A percentile compares a stretch with the other conserved stretches of the same genome.
phyloP scores from a whole-genome alignment of 176 grass and related monocot species.

The Urochloa ruziziensis region DNA sequence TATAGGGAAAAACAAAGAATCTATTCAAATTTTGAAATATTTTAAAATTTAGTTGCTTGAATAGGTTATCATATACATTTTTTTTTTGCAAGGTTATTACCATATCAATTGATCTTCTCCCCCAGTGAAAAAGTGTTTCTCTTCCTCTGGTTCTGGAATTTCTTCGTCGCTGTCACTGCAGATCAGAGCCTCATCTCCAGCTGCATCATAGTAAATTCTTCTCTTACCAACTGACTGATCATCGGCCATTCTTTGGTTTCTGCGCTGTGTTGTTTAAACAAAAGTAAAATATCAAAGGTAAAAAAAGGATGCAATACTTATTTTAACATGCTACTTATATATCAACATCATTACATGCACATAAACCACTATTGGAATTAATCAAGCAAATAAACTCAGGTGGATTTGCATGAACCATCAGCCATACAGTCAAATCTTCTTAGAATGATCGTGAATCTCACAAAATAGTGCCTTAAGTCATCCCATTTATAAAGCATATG shows the following conservation, averaged over 20 bases:
- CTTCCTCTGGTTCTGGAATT: constrained; percentile 75
- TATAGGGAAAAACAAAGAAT: neutral
- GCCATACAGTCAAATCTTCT: neutral
- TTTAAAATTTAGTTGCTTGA: neutral
- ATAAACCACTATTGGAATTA: neutral
- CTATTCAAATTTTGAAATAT: neutral
- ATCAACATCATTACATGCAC: neutral
- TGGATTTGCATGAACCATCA: neutral
- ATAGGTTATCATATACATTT: constrained; percentile 52
- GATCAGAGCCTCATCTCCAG: constrained; percentile 80
- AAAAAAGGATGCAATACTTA: constrained; percentile 27
- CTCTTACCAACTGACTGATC: constrained; percentile 98
- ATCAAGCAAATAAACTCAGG: constrained; percentile 13
- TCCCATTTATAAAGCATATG: neutral
- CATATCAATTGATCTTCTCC: constrained; percentile 91
- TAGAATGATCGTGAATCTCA: neutral
- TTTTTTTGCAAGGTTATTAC: constrained; percentile 38
- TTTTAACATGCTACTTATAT: neutral
- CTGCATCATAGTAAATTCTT: constrained; percentile 94
- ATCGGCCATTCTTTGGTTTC: constrained; percentile 98
- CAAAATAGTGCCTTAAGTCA: neutral
- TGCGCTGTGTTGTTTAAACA: constrained; percentile 50
- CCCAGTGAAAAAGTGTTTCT: constrained; percentile 84
- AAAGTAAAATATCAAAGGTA: constrained; percentile 44
- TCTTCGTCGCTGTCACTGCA: constrained; percentile 91